Evolutionary conservation across 371 early-diverging fungal genomes (phyloP).

Genomic region (Choanephora cucurbitarum): DNA sequence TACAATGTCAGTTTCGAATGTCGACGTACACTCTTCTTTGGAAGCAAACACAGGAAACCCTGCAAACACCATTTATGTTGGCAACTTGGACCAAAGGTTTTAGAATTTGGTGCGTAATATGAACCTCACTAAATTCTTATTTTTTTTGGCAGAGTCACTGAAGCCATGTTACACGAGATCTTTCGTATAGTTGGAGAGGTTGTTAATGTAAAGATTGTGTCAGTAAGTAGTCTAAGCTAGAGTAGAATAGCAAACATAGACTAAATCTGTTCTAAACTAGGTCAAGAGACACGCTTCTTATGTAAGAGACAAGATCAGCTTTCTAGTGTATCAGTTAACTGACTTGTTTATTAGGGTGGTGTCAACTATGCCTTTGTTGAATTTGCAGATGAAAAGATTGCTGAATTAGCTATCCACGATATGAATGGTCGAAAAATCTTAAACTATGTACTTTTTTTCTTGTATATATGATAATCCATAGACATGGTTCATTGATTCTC

Average conservation of each 20-base stretch:
- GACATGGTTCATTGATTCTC: neutral
- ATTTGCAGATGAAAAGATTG: slow-evolving; percentile 70
- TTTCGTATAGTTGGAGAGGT: slow-evolving; percentile 74
- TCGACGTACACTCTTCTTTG: neutral
- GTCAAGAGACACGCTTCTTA: slow-evolving; percentile 22
- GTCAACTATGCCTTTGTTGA: slow-evolving; percentile 92
- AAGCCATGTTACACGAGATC: slow-evolving; percentile 72
- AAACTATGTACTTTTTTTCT: slow-evolving; percentile 56
- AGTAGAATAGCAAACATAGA: neutral
- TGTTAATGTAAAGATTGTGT: slow-evolving; percentile 75
- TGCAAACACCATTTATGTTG: slow-evolving; percentile 69
- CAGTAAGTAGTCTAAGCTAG: slow-evolving; percentile 48
- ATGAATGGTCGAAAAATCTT: slow-evolving; percentile 76
- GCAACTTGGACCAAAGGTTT: slow-evolving; percentile 82
- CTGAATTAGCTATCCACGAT: slow-evolving; percentile 73
- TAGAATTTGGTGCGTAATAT: neutral
- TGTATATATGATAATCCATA: no score
- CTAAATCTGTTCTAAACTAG: slow-evolving; percentile 10
- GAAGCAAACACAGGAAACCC: slow-evolving; percentile 2
- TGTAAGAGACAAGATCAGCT: no score
- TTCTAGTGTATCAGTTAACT: no score
- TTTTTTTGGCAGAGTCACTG: slow-evolving; percentile 57
- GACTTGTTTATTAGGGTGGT: slow-evolving; percentile 21
- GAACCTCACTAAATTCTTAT: neutral
- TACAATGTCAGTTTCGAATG: slow-evolving; percentile 2